These are phyloP conservation scores for Malus hybrid DNA, from an alignment of 331 rosid species.

Conservation along the genomic window DNA sequence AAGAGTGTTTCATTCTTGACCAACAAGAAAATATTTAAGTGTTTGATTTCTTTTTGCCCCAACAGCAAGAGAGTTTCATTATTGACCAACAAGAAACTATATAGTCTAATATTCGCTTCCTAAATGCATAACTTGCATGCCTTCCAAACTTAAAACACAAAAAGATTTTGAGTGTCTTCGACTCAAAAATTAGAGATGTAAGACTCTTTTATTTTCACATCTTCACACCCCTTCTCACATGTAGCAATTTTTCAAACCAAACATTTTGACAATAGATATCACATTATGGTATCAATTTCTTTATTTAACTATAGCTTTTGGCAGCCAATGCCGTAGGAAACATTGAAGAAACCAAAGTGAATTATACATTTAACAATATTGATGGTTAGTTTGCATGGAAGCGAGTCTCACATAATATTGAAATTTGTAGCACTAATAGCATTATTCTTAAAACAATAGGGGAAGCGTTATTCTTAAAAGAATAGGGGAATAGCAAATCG, in stretches of 20 bases:
- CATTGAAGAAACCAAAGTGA: background rate
- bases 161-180: slow-evolving; percentile 13
- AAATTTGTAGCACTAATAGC: background rate
- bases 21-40: background rate
- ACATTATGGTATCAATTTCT: background rate
- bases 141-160: background rate
- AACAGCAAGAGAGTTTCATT: background rate
- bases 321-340: background rate
- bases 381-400: slow-evolving; percentile 13
- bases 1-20: background rate
- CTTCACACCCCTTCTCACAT: no score
- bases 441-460: background rate
- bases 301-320: background rate
- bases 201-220: no score
- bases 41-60: background rate
- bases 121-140: slow-evolving; percentile 25
- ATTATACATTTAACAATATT: background rate
- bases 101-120: background rate
- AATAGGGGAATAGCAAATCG: background rate
- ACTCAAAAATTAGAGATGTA: slow-evolving; percentile 20
- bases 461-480: background rate
- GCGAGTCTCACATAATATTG: background rate
- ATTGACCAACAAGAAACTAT: no score
- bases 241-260: no score
- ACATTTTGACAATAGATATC: background rate